Conservation (phyloP, 108 stramenopile genomes). For the Chaetoceros muelleri region DNA sequence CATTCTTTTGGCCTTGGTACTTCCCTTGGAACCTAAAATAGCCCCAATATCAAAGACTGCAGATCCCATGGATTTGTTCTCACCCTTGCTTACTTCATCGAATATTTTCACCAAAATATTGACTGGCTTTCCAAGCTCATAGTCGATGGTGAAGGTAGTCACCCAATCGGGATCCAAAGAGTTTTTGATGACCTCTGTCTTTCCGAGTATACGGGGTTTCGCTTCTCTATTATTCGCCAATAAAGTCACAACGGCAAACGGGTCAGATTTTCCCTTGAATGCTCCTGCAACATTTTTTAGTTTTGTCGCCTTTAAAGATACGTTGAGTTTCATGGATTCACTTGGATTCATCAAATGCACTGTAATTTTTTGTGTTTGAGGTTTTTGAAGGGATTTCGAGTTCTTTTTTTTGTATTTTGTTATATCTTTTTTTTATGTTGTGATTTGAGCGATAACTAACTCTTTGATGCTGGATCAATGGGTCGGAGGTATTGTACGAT, state of each 20-base stretch:
- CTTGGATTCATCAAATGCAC: too few relatives aligned
- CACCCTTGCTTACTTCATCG: conserved; percentile 24
- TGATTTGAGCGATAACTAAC: too few relatives aligned
- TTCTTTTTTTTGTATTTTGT: too few relatives aligned
- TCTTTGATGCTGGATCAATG: too few relatives aligned
- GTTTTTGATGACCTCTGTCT: conserved; percentile 66
- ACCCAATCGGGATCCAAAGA: conserved; percentile 53
- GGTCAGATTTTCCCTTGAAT: conserved; percentile 54
- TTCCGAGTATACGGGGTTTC: conserved; percentile 38
- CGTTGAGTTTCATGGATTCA: conserved; percentile 32
- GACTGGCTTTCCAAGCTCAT: conserved; percentile 47
- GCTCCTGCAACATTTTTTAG: conserved; percentile 67
- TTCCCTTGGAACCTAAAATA: conserved; percentile 55
- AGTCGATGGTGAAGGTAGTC: conserved; percentile 39
- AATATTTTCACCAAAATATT: conserved; percentile 33
- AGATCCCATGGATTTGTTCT: conserved; percentile 49
- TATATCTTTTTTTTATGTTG: too few relatives aligned
- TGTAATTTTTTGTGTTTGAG: too few relatives aligned
- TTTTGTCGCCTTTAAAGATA: conserved; percentile 40
- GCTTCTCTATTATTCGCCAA: conserved; percentile 26
- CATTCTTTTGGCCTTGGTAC: conserved; percentile 48
- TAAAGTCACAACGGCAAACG: conserved; percentile 50
- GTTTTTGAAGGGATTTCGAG: too few relatives aligned
- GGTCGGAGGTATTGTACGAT: too few relatives aligned
- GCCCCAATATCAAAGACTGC: conserved; percentile 61